phyloP scores from a whole-genome alignment of 2,329 filamentous ascomycete genomes.

The Malbranchea zuffiana region DNA sequence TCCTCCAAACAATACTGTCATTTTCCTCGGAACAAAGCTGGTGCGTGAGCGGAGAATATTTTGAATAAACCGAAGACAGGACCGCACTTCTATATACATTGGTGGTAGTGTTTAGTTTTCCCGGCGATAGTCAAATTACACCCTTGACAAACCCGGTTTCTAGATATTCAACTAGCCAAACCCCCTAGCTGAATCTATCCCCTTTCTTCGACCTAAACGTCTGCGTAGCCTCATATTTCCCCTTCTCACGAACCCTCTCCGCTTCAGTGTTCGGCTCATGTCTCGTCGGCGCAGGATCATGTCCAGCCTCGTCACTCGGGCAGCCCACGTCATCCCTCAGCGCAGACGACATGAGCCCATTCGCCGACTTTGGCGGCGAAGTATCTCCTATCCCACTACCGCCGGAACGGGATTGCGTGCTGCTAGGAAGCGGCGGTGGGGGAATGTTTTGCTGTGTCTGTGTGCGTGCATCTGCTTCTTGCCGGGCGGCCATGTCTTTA shows the following conservation, averaged over 20 bases:
- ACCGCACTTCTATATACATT: too few relatives aligned
- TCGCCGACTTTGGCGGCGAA: not conserved
- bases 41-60: too few relatives aligned
- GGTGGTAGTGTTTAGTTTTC: too few relatives aligned
- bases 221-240: slow-evolving; percentile 74
- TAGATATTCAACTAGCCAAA: too few relatives aligned
- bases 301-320: slow-evolving; percentile 61
- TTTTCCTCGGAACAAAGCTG: too few relatives aligned
- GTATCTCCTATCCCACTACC: slow-evolving; percentile 4
- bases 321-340: slow-evolving; percentile 47
- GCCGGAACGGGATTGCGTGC: not conserved
- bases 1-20: too few relatives aligned
- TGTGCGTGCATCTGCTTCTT: slow-evolving; percentile 8
- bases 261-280: slow-evolving; percentile 65
- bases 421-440: slow-evolving; percentile 3
- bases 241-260: slow-evolving; percentile 60
- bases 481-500: slow-evolving; percentile 17
- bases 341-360: slow-evolving; percentile 17
- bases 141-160: too few relatives aligned
- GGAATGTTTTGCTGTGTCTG: not conserved
- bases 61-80: too few relatives aligned
- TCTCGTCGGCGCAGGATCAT: slow-evolving; percentile 74
- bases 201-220: slow-evolving; percentile 72
- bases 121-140: too few relatives aligned
- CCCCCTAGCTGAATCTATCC: slow-evolving; percentile 62